Base-by-base conservation (phyloP, 1,139 yeast species). In the Kodamaea plutei region DNA sequence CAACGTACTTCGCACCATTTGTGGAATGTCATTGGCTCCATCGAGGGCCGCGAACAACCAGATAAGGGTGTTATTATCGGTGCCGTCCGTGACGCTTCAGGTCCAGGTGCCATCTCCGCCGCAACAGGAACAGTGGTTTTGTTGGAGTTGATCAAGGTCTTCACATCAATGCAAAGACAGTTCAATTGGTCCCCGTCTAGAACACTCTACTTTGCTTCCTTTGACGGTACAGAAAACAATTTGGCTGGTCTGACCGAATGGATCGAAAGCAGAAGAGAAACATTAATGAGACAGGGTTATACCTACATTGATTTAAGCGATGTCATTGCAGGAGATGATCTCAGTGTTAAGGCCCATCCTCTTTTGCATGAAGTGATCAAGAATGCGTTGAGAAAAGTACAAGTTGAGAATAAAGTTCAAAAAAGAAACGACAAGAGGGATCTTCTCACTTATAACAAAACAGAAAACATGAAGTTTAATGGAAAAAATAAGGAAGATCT, bases 101-200 rank as follows among this genome's bases (percentile, higher is more conserved):
- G 94, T 44, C 75, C 66, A 44, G 97, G 96, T 8, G 80, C 94
- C 0, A 61, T 77, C 2, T 70, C 76, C 20, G 79, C 91, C 13
- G 76, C 77, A 44, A 77, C 95, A 2, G 95, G 96, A 0, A 79
- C 93, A 1, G 77, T 82, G 0, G 66, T 82, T 2, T 52, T 91
- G 36, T 58, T 89, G 10, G 93, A 87, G 45, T 57, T 89, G 34
- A 77, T 85, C 4, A 74, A 84, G 36, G 55, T 84, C 0, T 73
- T 91, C 37, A 76, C 88, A n/a, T 64, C 76, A 14, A 60, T 89
- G 52, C 79, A 74, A 38, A 64, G 76, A 33, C 68, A 76, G 32
- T 74, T 71, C 42, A 75, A 79, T 37, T 91, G 97, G 97, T 64
- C 69, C 26, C 97, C 98, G 0, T 55, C 89, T 16, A 71, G 98